phyloP scores from a whole-genome alignment of 345 rosid species.

The Nasturtium officinale region DNA sequence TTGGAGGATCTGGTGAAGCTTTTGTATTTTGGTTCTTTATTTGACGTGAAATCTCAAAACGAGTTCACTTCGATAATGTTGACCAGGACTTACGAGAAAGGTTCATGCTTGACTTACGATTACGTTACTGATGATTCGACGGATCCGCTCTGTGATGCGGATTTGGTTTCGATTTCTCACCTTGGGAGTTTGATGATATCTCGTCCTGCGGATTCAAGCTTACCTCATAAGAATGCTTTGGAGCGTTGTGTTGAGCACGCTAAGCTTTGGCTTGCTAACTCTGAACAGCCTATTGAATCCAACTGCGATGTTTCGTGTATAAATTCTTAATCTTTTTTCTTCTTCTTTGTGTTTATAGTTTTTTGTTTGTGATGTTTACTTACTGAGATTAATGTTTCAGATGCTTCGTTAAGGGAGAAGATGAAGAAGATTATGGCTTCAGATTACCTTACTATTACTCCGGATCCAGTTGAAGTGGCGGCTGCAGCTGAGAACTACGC shows the following conservation, averaged over 20 bases:
- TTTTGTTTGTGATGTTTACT: neutral
- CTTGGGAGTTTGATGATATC: slow-evolving; percentile 67
- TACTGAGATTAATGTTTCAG: slow-evolving; percentile 43
- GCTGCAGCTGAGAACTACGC: slow-evolving; percentile 70
- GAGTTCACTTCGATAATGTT: slow-evolving; percentile 79
- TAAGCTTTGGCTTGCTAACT: slow-evolving; percentile 68
- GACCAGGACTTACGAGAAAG: slow-evolving; percentile 85
- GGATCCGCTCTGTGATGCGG: slow-evolving; percentile 80
- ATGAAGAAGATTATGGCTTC: slow-evolving; percentile 84
- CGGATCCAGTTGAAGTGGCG: slow-evolving; percentile 83
- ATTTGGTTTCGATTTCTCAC: slow-evolving; percentile 74
- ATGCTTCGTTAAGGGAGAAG: slow-evolving; percentile 74
- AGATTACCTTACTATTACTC: slow-evolving; percentile 76
- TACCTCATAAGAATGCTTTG: slow-evolving; percentile 83
- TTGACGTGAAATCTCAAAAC: slow-evolving; percentile 78
- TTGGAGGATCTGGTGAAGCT: slow-evolving; percentile 75
- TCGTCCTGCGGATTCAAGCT: slow-evolving; percentile 74
- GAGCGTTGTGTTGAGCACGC: slow-evolving; percentile 75
- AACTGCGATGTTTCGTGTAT: slow-evolving; percentile 64
- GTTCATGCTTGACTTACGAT: slow-evolving; percentile 90
- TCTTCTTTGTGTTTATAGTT: neutral
- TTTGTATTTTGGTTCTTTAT: slow-evolving; percentile 77
- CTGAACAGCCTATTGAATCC: slow-evolving; percentile 64
- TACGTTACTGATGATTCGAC: slow-evolving; percentile 89
- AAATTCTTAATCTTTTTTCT: neutral